Evolutionary conservation across 345 rosid genomes (phyloP), one percentile per base, ranked within the genome.

Genomic region (Hypericum androsaemum): DNA sequence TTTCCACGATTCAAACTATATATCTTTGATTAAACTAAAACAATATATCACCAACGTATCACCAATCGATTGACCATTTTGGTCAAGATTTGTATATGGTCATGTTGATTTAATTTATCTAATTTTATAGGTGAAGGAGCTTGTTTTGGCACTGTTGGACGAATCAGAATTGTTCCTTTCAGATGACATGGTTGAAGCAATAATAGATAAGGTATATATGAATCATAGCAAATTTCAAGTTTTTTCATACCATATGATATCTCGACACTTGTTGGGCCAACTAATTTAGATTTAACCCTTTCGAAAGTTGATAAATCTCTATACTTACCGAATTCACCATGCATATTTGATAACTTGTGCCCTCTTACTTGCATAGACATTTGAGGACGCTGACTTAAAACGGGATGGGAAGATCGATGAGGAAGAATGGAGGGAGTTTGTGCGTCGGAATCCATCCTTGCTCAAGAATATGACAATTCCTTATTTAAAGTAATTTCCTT

Each of bases 151-250:
- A 5, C 59, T 80, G 42, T 60, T 77, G n/a, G 52, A 61, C 8
- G 82, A 80, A 40, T 80, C 68, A 5, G 74, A 72, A 15, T 47
- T 77, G 66, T 6, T 48, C 47, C 71, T 77, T 43, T 22, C 80
- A 3, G 59, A 71, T 40, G 82, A 80, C 8, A 32, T 43, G 10
- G 51, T 80, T 2, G 68, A 74, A 12, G 60, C 61, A 44, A 74
- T 74, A 47, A 44, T 74, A 16, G 41, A 67, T 35, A 74, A 72
- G 77, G 86, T 72, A 62, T 8, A 22, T 22, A 22, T 1, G 1
- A 22, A 22, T 22, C 32, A 22, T 1, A 22, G 32, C 32, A 22
- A 22, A 22, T 22, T 4, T 22, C 4, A 22, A 22, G 32, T 22
- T 22, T 22, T 22, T 22, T 22, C 4, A 1, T 22, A 22, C 4